Evolutionary conservation across 176 grass and related monocot species (phyloP).

Genomic region (Coix lacrymajobi): DNA sequence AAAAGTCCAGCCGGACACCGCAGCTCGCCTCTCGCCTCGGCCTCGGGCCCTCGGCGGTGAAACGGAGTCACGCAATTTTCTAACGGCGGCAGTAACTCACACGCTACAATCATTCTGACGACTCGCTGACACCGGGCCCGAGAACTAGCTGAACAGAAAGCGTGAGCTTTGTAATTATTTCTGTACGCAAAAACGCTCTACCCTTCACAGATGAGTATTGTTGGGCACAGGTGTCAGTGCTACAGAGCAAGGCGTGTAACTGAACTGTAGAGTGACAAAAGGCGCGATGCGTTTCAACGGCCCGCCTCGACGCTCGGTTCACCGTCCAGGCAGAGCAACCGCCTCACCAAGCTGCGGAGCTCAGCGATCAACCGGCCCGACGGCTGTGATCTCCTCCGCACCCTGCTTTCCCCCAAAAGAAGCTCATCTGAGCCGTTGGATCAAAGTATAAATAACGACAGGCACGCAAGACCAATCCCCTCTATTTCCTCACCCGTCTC

Average conservation of each 20-base stretch:
- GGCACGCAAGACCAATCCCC: neutral
- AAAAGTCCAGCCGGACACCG: neutral
- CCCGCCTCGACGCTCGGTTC: slow-evolving; percentile 13
- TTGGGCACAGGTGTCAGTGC: neutral
- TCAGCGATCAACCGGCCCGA: neutral
- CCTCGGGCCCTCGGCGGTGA: neutral
- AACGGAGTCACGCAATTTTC: neutral
- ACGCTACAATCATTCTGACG: accelerated
- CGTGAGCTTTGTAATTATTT: neutral
- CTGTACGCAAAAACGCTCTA: neutral
- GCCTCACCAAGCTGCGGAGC: neutral
- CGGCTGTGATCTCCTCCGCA: slow-evolving; percentile 9
- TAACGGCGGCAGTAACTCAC: neutral
- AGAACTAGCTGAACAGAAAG: neutral
- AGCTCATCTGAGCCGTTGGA: slow-evolving; percentile 26
- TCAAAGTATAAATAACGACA: slow-evolving; percentile 28
- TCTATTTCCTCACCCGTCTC: slow-evolving; percentile 26
- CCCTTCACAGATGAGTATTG: accelerated
- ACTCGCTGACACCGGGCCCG: neutral
- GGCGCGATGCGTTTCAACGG: neutral
- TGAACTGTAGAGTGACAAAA: neutral
- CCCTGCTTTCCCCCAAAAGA: neutral
- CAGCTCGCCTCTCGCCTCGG: neutral
- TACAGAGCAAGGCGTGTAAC: neutral
- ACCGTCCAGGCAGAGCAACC: neutral